Evolutionary conservation across 164 flowering plant species (phyloP).

Genomic region (Sextonia rubra): DNA sequence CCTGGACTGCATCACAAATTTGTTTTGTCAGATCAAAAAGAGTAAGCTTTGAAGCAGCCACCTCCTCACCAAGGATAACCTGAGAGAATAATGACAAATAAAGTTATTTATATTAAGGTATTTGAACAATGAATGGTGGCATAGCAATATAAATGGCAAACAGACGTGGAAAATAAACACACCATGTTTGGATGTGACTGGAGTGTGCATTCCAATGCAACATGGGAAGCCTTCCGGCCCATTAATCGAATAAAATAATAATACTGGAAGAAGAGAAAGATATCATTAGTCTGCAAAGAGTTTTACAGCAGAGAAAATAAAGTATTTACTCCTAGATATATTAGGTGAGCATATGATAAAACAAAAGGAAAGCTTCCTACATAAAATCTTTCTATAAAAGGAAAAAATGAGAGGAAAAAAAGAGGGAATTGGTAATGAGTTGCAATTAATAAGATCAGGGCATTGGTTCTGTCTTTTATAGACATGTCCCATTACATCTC

Average conservation of each 20-base stretch:
- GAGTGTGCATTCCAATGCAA: constrained; percentile 93
- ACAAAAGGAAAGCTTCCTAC: background rate
- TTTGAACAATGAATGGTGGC: background rate
- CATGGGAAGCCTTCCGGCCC: constrained; percentile 98
- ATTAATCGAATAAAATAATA: constrained; percentile 93
- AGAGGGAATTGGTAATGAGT: background rate
- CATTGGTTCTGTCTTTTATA: too few species aligned
- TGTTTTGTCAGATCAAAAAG: constrained; percentile 91
- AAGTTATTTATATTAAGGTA: background rate
- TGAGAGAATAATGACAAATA: constrained; percentile 17
- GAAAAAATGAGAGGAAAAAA: too few species aligned
- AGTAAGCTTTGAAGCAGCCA: constrained; percentile 93
- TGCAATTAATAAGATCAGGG: background rate
- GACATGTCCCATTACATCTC: too few species aligned
- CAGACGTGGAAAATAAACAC: constrained; percentile 16
- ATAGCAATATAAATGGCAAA: background rate
- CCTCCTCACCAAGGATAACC: constrained; percentile 99
- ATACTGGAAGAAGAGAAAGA: constrained; percentile 47
- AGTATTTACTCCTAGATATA: background rate
- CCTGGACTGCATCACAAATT: constrained; percentile 95
- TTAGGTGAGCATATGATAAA: background rate
- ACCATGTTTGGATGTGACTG: constrained; percentile 99
- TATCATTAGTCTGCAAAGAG: background rate
- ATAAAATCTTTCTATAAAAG: background rate
- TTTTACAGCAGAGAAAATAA: background rate